phyloP scores from a whole-genome alignment of 1,284 basidiomycete species.

The Laetiporus sulphureus region DNA sequence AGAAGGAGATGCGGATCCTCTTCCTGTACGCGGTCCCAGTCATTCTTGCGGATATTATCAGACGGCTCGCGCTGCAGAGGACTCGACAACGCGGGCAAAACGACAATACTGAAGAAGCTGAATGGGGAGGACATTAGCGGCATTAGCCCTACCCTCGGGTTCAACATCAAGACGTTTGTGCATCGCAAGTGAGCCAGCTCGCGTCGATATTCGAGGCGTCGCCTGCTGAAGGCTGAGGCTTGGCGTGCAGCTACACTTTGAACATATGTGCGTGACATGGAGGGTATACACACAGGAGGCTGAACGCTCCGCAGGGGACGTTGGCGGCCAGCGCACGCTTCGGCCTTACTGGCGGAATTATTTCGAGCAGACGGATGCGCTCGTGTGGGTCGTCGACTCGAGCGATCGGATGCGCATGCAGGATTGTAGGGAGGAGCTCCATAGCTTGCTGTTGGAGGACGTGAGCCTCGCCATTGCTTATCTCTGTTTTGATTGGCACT shows the following conservation, averaged over 20 bases:
- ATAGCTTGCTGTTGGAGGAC: constrained; percentile 84
- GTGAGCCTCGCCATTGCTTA: constrained; percentile 42
- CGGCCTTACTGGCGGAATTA: constrained; percentile 99
- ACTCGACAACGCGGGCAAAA: constrained; percentile 99
- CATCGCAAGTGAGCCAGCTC: constrained; percentile 86
- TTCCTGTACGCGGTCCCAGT: constrained; percentile 67
- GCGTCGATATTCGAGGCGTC: background rate
- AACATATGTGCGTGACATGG: constrained; percentile 86
- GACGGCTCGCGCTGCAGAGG: constrained; percentile 51
- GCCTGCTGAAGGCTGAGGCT: constrained; percentile 3
- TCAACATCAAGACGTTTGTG: constrained; percentile 96
- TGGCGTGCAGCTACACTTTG: constrained; percentile 67
- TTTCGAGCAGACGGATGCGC: constrained; percentile 96
- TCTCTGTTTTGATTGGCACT: background rate
- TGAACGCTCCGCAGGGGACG: constrained; percentile 95
- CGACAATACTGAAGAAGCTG: constrained; percentile 93
- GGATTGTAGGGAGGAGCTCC: constrained; percentile 87
- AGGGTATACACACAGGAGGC: too few species aligned
- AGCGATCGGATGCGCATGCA: constrained; percentile 83
- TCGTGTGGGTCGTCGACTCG: constrained; percentile 99
- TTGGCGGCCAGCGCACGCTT: constrained; percentile 93
- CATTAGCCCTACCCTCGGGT: constrained; percentile 93
- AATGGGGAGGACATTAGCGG: constrained; percentile 85
- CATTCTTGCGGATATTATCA: background rate
- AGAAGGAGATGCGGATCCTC: constrained; percentile 92